Base-by-base conservation (phyloP, 2,329 filamentous ascomycete genomes). In the Aspergillus viridinutans region DNA sequence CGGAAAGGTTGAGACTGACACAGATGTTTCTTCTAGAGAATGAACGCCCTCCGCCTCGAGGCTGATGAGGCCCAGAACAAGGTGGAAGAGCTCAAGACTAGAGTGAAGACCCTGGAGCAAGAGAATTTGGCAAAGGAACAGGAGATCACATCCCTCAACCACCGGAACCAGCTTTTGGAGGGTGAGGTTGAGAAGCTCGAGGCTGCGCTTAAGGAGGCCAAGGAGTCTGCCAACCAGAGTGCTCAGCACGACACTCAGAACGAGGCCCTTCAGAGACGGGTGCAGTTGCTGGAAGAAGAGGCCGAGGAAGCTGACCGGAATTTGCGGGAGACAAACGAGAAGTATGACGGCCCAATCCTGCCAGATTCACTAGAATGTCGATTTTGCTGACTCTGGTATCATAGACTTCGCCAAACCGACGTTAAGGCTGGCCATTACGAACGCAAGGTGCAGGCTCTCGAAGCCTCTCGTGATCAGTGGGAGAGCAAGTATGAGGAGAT, bases 401-500 rank as follows among this genome's bases (percentile, higher is more conserved):
- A 64, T 68, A 99, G 94, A 82, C 90, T 97, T 74, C 92, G 94
- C 77, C 92, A 96, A 82, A 97, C 94, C 80, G 94, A 99, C 76
- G 92, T 97, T 81, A 97, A 97, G 85, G 92, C 93, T 72, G 94
- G 93, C 71, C 93, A 99, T 83, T 97, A 93, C 80, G 94, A 99
- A 83, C 94, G 94, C 80, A 97, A 97, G 84, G 94, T 97, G 68
- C 91, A 97, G 79, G 93, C 94, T 70, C 87, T 97, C 72, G 94
- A 99, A 81, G 83, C 85, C 72, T 86, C 92, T 76, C 89, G 90
- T 71, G 92, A 97, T 78, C 86, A 92, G 78, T 97, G 92, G 92
- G 94, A 97, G 83, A 76, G 83, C 78, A 97, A 99, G 83, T 97
- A 95, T 81, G 94, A 97, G 81, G 93, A 97, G 77, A 95, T 96